These are phyloP conservation scores for Lasiodiplodia theobromae DNA, from an alignment of 2,329 filamentous ascomycete genomes.

Conservation along the genomic window DNA sequence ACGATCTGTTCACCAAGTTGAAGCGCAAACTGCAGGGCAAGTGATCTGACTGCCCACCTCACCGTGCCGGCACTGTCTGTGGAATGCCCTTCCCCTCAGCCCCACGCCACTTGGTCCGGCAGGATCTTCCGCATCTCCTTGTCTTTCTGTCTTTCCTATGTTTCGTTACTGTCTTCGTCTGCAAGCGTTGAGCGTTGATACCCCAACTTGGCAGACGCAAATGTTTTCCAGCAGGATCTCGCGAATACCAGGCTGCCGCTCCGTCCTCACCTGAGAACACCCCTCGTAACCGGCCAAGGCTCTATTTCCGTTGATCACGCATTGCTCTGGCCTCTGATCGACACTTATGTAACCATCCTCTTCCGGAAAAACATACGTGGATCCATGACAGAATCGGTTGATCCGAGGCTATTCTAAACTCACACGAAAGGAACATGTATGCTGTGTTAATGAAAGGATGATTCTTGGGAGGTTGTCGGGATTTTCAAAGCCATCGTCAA, in stretches of 20 bases:
- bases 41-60: conserved; percentile 1
- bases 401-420: conserved; percentile 19
- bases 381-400: conserved; percentile 11
- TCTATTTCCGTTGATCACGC: background rate
- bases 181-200: conserved; percentile 28
- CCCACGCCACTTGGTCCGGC: background rate
- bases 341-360: conserved; percentile 1
- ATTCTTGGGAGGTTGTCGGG: conserved; percentile 2
- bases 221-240: conserved; percentile 15
- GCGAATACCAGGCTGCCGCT: background rate
- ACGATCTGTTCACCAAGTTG: conserved; percentile 20
- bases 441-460: conserved; percentile 11
- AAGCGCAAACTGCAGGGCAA: conserved; percentile 26
- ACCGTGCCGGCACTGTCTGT: conserved; percentile 7
- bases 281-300: background rate
- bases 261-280: background rate
- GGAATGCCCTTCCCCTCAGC: background rate
- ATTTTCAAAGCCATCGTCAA: background rate
- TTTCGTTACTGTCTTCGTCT: conserved; percentile 12
- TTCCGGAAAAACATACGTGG: background rate
- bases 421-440: conserved; percentile 13
- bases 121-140: background rate
- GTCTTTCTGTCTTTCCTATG: background rate
- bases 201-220: conserved; percentile 14
- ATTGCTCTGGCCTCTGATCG: background rate